phyloP scores from a whole-genome alignment of 2,329 filamentous ascomycete genomes.

The Arthrinium phaeospermum region DNA sequence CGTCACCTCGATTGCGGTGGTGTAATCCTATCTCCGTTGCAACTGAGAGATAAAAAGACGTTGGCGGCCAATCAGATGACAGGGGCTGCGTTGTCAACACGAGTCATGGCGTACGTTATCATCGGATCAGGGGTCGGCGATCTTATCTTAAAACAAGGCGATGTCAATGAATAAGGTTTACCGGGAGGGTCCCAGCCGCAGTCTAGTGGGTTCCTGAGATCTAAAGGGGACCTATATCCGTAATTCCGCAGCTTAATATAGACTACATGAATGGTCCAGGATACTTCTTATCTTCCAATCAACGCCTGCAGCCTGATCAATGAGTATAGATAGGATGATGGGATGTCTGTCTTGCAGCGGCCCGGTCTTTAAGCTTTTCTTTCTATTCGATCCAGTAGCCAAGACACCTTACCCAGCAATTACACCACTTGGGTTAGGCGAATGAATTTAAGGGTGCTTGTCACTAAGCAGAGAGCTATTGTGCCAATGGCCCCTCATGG shows the following conservation, averaged over 20 bases:
- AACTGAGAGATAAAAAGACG: neutral
- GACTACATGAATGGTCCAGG: neutral
- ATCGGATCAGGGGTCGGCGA: neutral
- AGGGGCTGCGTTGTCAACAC: neutral
- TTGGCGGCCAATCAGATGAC: neutral
- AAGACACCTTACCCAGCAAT: neutral
- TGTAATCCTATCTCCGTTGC: neutral
- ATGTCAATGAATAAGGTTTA: neutral
- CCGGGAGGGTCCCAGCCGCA: neutral
- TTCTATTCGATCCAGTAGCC: neutral
- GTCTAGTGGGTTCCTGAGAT: neutral
- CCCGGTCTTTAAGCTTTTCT: neutral
- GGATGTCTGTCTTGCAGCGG: neutral
- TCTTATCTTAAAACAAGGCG: neutral
- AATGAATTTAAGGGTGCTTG: too few relatives aligned
- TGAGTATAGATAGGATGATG: too few relatives aligned
- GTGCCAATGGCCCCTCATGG: too few relatives aligned
- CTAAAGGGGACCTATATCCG: neutral
- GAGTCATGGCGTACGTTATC: conserved; percentile 1
- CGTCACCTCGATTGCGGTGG: neutral
- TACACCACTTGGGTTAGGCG: neutral
- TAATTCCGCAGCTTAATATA: neutral
- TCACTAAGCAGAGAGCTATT: too few relatives aligned
- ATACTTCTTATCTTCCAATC: too few relatives aligned
- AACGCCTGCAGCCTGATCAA: too few relatives aligned